Evolutionary conservation across 2,329 filamentous ascomycete genomes (phyloP).

Genomic region (Hymenoscyphus albidus): DNA sequence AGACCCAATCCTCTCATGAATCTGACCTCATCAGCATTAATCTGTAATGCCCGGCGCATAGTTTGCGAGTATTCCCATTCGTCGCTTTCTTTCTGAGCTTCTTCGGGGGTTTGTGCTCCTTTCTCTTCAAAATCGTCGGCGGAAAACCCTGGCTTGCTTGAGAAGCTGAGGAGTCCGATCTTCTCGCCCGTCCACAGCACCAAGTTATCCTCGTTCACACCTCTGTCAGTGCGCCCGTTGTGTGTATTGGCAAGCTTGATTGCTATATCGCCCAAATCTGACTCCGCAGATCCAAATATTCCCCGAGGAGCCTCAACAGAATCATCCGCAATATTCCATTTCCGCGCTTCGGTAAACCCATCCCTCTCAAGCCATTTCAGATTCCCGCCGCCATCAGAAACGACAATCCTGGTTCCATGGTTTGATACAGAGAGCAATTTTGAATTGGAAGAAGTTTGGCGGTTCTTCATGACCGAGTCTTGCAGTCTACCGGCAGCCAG

Average conservation of each 20-base stretch:
- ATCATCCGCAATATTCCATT: slow-evolving; percentile 53
- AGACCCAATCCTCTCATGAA: slow-evolving; percentile 65
- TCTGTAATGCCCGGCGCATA: slow-evolving; percentile 72
- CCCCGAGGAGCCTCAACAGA: slow-evolving; percentile 45
- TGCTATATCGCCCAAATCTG: slow-evolving; percentile 61
- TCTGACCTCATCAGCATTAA: slow-evolving; percentile 73
- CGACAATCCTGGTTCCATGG: slow-evolving; percentile 78
- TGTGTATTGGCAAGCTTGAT: slow-evolving; percentile 65
- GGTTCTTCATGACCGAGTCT: slow-evolving; percentile 64
- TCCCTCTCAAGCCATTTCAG: slow-evolving; percentile 91
- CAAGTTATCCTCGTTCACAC: slow-evolving; percentile 61
- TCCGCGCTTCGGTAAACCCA: slow-evolving; percentile 59
- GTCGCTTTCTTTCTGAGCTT: slow-evolving; percentile 49
- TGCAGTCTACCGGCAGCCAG: slow-evolving; percentile 36
- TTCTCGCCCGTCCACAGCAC: slow-evolving; percentile 86
- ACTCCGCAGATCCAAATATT: slow-evolving; percentile 47
- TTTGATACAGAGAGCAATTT: slow-evolving; percentile 77
- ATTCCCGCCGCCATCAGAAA: slow-evolving; percentile 77
- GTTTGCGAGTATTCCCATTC: slow-evolving; percentile 60
- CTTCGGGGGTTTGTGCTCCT: slow-evolving; percentile 38
- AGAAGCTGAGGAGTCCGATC: slow-evolving; percentile 68
- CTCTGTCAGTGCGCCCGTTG: slow-evolving; percentile 30
- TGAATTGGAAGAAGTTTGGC: slow-evolving; percentile 75
- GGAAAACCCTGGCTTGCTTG: slow-evolving; percentile 46
- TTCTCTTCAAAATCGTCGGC: slow-evolving; percentile 49